Percentiles rank a stretch among this genome's conserved stretches.
Evolutionary conservation across 768 basidiomycete species (phyloP).

Genomic region (Daedalea quercina): DNA sequence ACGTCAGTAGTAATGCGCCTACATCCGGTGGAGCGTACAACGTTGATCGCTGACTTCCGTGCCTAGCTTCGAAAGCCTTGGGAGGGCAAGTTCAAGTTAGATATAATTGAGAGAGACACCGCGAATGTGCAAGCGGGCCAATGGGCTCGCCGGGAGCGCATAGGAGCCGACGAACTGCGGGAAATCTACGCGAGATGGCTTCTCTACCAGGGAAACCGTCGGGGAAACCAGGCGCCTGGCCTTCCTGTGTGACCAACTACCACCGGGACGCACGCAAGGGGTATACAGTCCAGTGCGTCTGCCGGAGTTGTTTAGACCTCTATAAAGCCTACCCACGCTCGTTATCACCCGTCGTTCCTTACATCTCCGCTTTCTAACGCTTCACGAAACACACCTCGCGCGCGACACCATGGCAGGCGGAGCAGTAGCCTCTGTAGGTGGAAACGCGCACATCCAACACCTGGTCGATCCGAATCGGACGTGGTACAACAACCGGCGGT

Average conservation of each 20-base stretch:
- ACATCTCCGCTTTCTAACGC: constrained; percentile 10
- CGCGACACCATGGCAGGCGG: constrained; percentile 48
- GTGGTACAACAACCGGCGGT: constrained; percentile 8
- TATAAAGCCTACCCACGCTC: constrained; percentile 17
- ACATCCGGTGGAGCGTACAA: not conserved
- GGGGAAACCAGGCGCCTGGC: not conserved
- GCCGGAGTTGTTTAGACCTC: constrained; percentile 3
- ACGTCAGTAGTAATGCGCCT: no score
- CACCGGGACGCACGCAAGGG: constrained; percentile 1
- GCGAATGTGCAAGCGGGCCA: constrained; percentile 1
- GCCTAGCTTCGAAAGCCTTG: not conserved
- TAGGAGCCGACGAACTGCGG: constrained; percentile 5
- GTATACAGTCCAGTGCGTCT: not conserved
- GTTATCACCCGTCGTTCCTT: constrained; percentile 15
- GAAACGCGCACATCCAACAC: not conserved
- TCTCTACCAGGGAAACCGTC: constrained; percentile 6
- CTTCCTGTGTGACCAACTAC: constrained; percentile 2
- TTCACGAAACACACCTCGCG: constrained; percentile 6
- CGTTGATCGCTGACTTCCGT: not conserved
- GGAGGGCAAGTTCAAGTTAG: not conserved
- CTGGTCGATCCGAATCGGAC: constrained; percentile 4
- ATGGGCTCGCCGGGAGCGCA: constrained; percentile 7
- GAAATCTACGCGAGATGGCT: constrained; percentile 15
- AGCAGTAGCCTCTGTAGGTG: constrained; percentile 17
- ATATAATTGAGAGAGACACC: not conserved